These are phyloP conservation scores for Hamigera avellanea DNA, from an alignment of 495 filamentous ascomycete species.

Conservation along the genomic window DNA sequence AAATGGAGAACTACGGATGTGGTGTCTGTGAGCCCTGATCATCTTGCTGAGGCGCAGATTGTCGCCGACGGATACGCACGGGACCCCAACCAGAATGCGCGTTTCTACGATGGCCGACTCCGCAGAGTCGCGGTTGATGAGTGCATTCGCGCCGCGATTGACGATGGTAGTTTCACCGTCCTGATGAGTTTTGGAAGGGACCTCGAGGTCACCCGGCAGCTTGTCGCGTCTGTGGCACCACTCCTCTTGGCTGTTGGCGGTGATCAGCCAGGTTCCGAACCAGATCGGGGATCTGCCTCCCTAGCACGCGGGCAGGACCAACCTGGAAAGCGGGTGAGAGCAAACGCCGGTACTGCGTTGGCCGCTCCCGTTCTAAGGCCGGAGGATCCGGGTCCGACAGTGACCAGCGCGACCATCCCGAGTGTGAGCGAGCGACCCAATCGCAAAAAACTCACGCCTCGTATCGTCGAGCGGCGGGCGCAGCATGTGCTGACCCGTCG, in stretches of 20 bases:
- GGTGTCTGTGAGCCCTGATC: background rate
- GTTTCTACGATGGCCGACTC: conserved; percentile 3
- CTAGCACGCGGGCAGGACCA: no score
- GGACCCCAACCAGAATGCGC: background rate
- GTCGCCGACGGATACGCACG: conserved; percentile 2
- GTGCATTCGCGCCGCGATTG: conserved; percentile 2
- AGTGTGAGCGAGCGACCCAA: no score
- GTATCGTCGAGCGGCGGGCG: no score
- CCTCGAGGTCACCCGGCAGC: conserved; percentile 2
- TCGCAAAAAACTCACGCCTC: no score
- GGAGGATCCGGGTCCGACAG: no score
- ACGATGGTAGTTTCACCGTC: conserved; percentile 3
- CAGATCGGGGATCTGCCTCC: no score
- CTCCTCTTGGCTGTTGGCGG: background rate
- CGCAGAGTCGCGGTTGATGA: conserved; percentile 2
- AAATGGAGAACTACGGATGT: background rate
- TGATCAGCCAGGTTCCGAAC: background rate
- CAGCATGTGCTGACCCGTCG: no score
- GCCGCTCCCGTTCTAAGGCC: no score
- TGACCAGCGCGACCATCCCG: no score
- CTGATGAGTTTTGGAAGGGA: conserved; percentile 2
- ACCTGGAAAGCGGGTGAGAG: no score
- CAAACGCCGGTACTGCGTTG: no score
- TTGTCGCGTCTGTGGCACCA: conserved; percentile 2
- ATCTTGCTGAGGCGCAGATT: conserved; percentile 1